These are phyloP conservation scores for Epichloe scottii DNA, from an alignment of 2,329 filamentous ascomycete genomes.

Conservation along the genomic window DNA sequence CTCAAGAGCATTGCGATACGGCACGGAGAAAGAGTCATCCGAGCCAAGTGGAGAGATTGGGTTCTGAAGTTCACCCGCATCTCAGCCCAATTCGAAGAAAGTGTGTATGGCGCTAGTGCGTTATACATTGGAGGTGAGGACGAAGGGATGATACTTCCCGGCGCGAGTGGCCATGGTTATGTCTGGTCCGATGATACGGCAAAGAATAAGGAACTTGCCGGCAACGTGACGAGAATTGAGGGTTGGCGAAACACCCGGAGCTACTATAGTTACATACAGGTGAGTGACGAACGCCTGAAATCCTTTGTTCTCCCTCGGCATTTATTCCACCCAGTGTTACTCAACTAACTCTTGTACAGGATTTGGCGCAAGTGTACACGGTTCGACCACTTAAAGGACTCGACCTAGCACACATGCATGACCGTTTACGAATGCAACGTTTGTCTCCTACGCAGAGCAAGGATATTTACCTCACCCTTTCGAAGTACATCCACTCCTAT, in stretches of 20 bases:
- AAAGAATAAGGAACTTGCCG: conserved; percentile 75
- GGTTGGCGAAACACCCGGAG: conserved; percentile 93
- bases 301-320: neutral
- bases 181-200: conserved; percentile 80
- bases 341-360: conserved; percentile 26
- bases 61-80: conserved; percentile 89
- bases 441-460: conserved; percentile 63
- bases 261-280: conserved; percentile 92
- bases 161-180: conserved; percentile 74
- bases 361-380: conserved; percentile 51
- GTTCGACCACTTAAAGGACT: conserved; percentile 62
- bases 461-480: conserved; percentile 74
- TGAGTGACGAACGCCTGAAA: conserved; percentile 19
- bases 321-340: neutral
- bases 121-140: conserved; percentile 75
- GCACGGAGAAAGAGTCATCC: conserved; percentile 79
- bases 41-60: conserved; percentile 89
- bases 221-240: conserved; percentile 86
- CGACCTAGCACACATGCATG: conserved; percentile 85
- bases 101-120: conserved; percentile 84
- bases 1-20: conserved; percentile 71
- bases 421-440: conserved; percentile 73
- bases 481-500: conserved; percentile 64
- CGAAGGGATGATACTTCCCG: conserved; percentile 42
- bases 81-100: conserved; percentile 87